Evolutionary conservation across 257 asterid species (phyloP).

Genomic region (Eucommia ulmoides): DNA sequence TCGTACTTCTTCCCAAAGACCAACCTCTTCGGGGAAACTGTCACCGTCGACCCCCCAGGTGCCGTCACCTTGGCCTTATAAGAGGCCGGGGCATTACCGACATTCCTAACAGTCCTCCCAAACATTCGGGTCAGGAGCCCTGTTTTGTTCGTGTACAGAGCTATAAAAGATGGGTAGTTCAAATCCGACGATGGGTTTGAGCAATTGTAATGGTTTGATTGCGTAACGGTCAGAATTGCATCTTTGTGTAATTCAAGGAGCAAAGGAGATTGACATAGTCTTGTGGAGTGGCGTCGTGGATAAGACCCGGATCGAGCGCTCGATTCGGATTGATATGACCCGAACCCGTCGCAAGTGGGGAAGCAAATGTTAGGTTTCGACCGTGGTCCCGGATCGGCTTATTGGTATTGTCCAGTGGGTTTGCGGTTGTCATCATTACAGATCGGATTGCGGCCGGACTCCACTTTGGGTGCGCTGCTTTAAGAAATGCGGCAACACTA

Average conservation of each 20-base stretch:
- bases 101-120: conserved; percentile 32
- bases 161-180: conserved; percentile 40
- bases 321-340: conserved; percentile 42
- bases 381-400: conserved; percentile 23
- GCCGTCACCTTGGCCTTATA: conserved; percentile 18
- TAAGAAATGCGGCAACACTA: conserved; percentile 36
- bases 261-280: conserved; percentile 39
- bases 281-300: conserved; percentile 29
- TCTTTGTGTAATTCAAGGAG: conserved; percentile 27
- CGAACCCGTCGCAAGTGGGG: conserved; percentile 40
- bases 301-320: conserved; percentile 43
- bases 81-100: conserved; percentile 20
- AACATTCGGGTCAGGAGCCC: conserved; percentile 11
- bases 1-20: conserved; percentile 27
- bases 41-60: conserved; percentile 20
- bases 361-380: conserved; percentile 7
- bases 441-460: conserved; percentile 40
- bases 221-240: conserved; percentile 22
- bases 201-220: conserved; percentile 25
- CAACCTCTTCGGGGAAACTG: conserved; percentile 20
- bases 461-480: conserved; percentile 39
- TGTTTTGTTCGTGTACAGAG: conserved; percentile 15
- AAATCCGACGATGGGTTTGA: conserved; percentile 29
- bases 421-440: conserved; percentile 46
- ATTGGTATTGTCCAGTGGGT: conserved; percentile 19